Evolutionary conservation across 1,284 basidiomycete genomes (phyloP), one percentile per base, ranked within the genome.

Genomic region (Ustilago nuda): DNA sequence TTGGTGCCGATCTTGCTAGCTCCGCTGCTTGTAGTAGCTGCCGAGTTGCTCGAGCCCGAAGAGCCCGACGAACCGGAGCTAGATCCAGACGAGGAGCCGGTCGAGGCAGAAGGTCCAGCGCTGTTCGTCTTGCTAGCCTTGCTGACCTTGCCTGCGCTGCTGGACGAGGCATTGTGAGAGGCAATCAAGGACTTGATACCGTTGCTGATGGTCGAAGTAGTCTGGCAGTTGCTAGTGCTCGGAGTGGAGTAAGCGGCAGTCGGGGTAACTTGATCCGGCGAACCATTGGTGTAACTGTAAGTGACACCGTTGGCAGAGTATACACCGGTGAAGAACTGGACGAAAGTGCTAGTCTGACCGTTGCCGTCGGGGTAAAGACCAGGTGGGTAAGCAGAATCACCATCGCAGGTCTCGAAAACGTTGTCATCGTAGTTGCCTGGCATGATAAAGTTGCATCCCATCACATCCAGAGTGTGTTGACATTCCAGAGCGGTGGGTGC

Each of bases 361-460:
- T 77, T 64, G 56, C 57, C 70, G 46, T 78, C 54, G 5, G 80
- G 76, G 69, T 78, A 85, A 37, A 84, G 56, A 64, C 85, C 85
- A 17, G 85, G 85, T 4, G 85, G 85, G 78, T 83, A 85, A 33
- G 84, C 84, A 43, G 82, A 64, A 62, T 86, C 85, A 46, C 76
- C 84, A 32, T 86, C 85, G 69, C 85, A 86, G 15, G 80, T 76
- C 59, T 85, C 83, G 51, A 86, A 86, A 4, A 66, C 56, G 53
- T 78, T 58, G 56, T 82, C 72, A 51, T 23, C 36, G 72, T 85
- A 86, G 76, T 82, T 74, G 37, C 83, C 84, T 9, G 84, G 84
- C 85, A 86, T 85, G 71, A 86, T 76, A 59, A 91, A 85, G 64
- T 78, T 66, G 77, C 84, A 85, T 17, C 84, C 84, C 79, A 85